Base-by-base conservation (phyloP, 2,329 filamentous ascomycete species). In the Phialophora macrospora region DNA sequence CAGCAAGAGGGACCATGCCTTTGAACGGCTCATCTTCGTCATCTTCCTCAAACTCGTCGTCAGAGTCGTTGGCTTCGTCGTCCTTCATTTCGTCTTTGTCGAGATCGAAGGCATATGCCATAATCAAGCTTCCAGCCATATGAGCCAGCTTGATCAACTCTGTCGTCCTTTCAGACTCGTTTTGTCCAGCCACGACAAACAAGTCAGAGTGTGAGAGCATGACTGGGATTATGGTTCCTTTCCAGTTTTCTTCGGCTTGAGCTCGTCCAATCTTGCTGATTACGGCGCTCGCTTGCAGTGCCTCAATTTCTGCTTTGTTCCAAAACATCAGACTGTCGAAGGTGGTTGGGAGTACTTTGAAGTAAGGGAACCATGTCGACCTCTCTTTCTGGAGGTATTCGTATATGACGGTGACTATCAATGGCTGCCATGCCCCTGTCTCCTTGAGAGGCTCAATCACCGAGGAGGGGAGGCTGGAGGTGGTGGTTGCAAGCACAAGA, bases 241-340 rank as follows among this genome's bases (percentile, higher is more conserved):
- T 81, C 73, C 96, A 93, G 76, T 87, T 87, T 49, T 84, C 78
- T 66, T 96, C 88, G 2, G 92, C 92, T 62, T 85, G 82, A 4
- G 85, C 81, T 57, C 87, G 91, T 55, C 92, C 93, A 69, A 97
- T 90, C 75, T 93, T 94, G 67, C 84, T 79, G 2, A 88, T 76
- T n/a, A 95, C 86, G 0, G 91, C 86, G 74, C 91, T 93, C 20
- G 89, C 90, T 78, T 94, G 89, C 8, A 97, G 84, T 72, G 89
- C 83, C 0, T 81, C 78, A 2, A 97, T 81, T 75, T 97, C 92
- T 0, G 81, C 79, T 0, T 84, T 80, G 1, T 85, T 81, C 93
- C 93, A 97, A 79, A 93, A 97, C 90, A 97, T 97, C 70, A 94
- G 84, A 1, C 92, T 96, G 75, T 95, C 87, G 74, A 97, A 97